Base-by-base conservation (phyloP, 2,329 filamentous ascomycete species). In the Cercospora zeae-maydis region DNA sequence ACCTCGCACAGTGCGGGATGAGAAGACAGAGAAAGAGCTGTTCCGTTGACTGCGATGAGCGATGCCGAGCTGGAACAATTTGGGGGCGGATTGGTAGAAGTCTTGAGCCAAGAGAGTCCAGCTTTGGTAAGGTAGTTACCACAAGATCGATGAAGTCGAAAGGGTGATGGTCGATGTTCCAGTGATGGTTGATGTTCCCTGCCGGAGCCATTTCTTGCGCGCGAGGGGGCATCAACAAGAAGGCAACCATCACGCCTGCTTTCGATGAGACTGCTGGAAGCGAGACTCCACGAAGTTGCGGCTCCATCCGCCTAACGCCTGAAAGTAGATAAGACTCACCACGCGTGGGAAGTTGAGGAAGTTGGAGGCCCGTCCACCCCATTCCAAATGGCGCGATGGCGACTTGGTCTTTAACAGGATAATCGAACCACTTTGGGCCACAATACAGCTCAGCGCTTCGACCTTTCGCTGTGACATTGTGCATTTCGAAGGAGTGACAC, bases 21-120 rank as follows among this genome's bases (percentile, higher is more conserved):
- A 77, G 59, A 64, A 69, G 2, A 78, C 74, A 3, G 75, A 71
- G 6, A 69, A 70, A 30, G 75, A 75, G n/a, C 60, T 78, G 53
- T 75, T 78, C 36, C 70, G 3, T 60, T 75, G 63, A 65, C 71
- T 30, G 66, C 70, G 2, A 63, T 66, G 33, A 60, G 49, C 6
- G 70, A 73, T 65, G 68, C 61, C 3, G 61, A 64, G 5, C 60
- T 76, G 63, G 63, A 71, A 10, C 58, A 58, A 9, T 73, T 72
- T 11, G 73, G 69, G 11, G 69, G 71, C 37, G 74, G 75, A 61
- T 61, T 75, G 27, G 60, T 63, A 8, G 24, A 37, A 2, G 66
- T 69, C 14, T 39, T 74, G 59, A 63, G 49, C 7, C 63, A 63
- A 37, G 37, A 71, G 24, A 69, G 69, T 16, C 39, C 63, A 8